phyloP scores from a whole-genome alignment of 2,329 filamentous ascomycete species.

The Arthroderma sp. region DNA sequence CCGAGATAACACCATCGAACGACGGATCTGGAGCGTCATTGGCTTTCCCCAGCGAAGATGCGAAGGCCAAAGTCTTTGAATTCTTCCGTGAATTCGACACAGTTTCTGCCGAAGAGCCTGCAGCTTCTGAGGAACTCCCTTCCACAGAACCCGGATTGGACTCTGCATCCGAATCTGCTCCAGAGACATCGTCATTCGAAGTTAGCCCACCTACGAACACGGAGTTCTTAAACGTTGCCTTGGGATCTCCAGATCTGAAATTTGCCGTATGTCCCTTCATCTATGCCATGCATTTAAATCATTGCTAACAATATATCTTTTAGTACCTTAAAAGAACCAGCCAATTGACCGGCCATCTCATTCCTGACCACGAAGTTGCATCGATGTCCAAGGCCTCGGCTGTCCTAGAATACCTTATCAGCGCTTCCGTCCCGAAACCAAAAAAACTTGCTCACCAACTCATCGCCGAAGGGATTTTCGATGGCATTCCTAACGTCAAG shows the following conservation, averaged over 20 bases:
- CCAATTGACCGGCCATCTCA: slow-evolving; percentile 64
- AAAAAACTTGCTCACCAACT: slow-evolving; percentile 53
- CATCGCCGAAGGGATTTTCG: slow-evolving; percentile 34
- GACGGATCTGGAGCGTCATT: slow-evolving; percentile 14
- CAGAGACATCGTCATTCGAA: slow-evolving; percentile 1
- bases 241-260: slow-evolving; percentile 51
- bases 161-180: not conserved
- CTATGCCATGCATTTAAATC: not conserved
- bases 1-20: slow-evolving; percentile 20
- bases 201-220: slow-evolving; percentile 24
- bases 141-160: not conserved
- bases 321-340: slow-evolving; percentile 71
- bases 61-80: slow-evolving; percentile 24
- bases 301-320: slow-evolving; percentile 14
- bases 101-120: slow-evolving; percentile 7
- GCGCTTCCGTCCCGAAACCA: slow-evolving; percentile 28
- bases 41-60: slow-evolving; percentile 23
- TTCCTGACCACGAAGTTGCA: slow-evolving; percentile 58
- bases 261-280: slow-evolving; percentile 53
- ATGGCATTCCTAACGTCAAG: slow-evolving; percentile 55
- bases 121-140: slow-evolving; percentile 2
- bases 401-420: slow-evolving; percentile 42
- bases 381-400: slow-evolving; percentile 43
- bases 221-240: slow-evolving; percentile 47
- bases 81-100: slow-evolving; percentile 24